A percentile compares a stretch with the other conserved stretches of the same genome.
phyloP scores from a whole-genome alignment of 768 basidiomycete species.

The Mycena maculata region DNA sequence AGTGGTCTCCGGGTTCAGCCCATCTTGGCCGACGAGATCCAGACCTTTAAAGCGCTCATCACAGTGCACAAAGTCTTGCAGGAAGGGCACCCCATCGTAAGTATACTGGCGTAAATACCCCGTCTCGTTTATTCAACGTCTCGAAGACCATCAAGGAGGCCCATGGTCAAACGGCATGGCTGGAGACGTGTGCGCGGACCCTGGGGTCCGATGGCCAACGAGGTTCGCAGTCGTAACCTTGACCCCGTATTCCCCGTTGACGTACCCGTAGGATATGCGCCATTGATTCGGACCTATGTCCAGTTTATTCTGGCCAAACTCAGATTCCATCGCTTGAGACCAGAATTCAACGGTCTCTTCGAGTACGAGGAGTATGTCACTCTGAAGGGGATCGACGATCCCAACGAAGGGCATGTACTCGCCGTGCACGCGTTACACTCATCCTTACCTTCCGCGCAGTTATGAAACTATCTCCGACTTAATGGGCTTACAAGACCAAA shows the following conservation, averaged over 20 bases:
- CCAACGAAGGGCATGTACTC: slow-evolving; percentile 90
- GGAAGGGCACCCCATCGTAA: slow-evolving; percentile 94
- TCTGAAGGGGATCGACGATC: slow-evolving; percentile 97
- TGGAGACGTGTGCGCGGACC: slow-evolving; percentile 95
- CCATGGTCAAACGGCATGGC: slow-evolving; percentile 96
- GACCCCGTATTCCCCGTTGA: slow-evolving; percentile 1
- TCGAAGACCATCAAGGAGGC: slow-evolving; percentile 94
- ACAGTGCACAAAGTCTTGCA: slow-evolving; percentile 98
- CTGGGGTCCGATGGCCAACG: slow-evolving; percentile 80
- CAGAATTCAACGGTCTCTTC: slow-evolving; percentile 98
- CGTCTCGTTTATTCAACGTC: slow-evolving; percentile 27
- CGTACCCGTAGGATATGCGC: slow-evolving; percentile 78
- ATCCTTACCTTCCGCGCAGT: slow-evolving; percentile 53
- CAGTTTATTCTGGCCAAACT: slow-evolving; percentile 96
- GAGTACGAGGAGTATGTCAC: slow-evolving; percentile 99
- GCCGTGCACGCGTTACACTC: slow-evolving; percentile 16
- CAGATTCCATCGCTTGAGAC: slow-evolving; percentile 93
- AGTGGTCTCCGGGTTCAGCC: slow-evolving; percentile 96
- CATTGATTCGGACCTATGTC: slow-evolving; percentile 95
- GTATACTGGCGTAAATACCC: slow-evolving; percentile 33
- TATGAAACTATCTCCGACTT: slow-evolving; percentile 98
- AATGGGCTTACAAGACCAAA: slow-evolving; percentile 98
- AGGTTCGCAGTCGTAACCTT: slow-evolving; percentile 58
- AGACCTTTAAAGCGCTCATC: slow-evolving; percentile 98
- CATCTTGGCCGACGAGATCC: slow-evolving; percentile 95